These are phyloP conservation scores for Arthrobotrys musiformis DNA, from an alignment of 2,329 filamentous ascomycete genomes.

Conservation along the genomic window DNA sequence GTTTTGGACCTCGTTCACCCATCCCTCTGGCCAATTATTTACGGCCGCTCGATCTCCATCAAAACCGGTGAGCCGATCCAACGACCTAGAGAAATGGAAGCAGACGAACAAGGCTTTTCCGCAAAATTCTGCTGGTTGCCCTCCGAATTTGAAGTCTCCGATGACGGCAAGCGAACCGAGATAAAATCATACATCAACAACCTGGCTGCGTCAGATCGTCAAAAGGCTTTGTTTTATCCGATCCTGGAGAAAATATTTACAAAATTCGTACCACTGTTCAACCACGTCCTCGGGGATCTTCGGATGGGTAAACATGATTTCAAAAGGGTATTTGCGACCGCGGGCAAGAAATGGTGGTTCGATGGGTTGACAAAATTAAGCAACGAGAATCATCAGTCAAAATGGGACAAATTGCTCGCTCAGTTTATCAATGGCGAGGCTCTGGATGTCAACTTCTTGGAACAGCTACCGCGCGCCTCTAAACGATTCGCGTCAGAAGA, in stretches of 20 bases:
- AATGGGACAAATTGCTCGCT: constrained; percentile 30
- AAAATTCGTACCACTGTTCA: constrained; percentile 48
- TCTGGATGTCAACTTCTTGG: constrained; percentile 29
- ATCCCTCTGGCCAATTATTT: constrained; percentile 72
- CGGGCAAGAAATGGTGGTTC: neutral
- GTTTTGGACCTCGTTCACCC: constrained; percentile 74
- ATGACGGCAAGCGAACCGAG: constrained; percentile 36
- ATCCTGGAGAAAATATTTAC: constrained; percentile 51
- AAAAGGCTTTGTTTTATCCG: constrained; percentile 44
- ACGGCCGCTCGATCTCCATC: constrained; percentile 62
- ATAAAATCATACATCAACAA: constrained; percentile 54
- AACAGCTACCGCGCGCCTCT: neutral
- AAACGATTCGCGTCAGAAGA: neutral
- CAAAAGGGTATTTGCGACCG: constrained; percentile 4
- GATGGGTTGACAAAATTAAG: constrained; percentile 20
- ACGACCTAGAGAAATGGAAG: neutral
- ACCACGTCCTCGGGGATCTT: constrained; percentile 47
- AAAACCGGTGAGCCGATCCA: constrained; percentile 1
- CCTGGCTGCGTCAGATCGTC: constrained; percentile 15
- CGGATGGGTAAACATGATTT: constrained; percentile 10
- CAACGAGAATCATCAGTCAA: neutral
- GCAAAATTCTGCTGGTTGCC: constrained; percentile 48
- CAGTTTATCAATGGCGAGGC: constrained; percentile 38
- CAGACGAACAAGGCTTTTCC: constrained; percentile 27
- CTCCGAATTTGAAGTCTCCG: constrained; percentile 49